These are phyloP conservation scores for Amanita pallidorosea DNA, from an alignment of 768 basidiomycete genomes.

Conservation along the genomic window DNA sequence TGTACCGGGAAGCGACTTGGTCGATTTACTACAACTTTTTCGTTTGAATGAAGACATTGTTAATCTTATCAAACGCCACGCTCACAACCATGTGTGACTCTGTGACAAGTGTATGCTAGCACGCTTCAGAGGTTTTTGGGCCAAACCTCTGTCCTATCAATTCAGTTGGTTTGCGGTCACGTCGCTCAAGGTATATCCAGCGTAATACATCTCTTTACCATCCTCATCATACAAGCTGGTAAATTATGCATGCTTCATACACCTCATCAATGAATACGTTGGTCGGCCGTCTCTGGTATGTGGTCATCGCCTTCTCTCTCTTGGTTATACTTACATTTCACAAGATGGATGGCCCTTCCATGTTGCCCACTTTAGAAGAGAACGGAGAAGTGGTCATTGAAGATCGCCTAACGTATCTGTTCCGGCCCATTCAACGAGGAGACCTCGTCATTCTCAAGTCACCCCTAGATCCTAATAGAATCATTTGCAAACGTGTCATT, in stretches of 20 bases:
- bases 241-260: conserved; percentile 46
- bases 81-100: not conserved
- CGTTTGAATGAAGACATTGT: conserved; percentile 78
- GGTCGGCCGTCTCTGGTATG: conserved; percentile 43
- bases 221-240: conserved; percentile 24
- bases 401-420: conserved; percentile 41
- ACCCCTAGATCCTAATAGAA: conserved; percentile 51
- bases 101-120: not conserved
- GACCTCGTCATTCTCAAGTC: conserved; percentile 68
- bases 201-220: not conserved
- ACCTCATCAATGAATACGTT: conserved; percentile 55
- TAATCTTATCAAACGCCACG: not conserved
- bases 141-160: not conserved
- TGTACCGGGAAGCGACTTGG: conserved; percentile 33
- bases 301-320: conserved; percentile 4
- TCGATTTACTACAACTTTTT: conserved; percentile 35
- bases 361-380: conserved; percentile 64
- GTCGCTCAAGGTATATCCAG: conserved; percentile 1
- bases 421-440: conserved; percentile 56
- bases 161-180: not conserved
- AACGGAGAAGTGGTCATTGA: conserved; percentile 56
- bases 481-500: conserved; percentile 83
- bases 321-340: conserved; percentile 3
- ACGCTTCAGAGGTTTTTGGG: not conserved
- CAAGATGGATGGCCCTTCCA: conserved; percentile 67